Base-by-base conservation (phyloP, 495 filamentous ascomycete species). In the Lepidopterella palustris region DNA sequence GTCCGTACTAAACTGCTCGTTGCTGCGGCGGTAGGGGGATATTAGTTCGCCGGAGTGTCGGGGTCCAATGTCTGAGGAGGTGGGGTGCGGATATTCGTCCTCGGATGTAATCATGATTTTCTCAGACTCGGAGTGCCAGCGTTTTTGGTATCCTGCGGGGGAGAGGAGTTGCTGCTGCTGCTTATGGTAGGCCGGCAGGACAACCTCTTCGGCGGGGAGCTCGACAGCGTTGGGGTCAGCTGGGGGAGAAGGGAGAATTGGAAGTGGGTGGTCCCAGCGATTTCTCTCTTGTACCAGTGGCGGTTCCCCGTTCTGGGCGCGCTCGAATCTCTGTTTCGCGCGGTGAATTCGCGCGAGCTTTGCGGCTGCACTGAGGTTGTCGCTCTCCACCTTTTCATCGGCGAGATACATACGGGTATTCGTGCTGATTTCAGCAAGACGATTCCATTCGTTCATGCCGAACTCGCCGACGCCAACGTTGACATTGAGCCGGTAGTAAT, bases 401-500 rank as follows among this genome's bases (percentile, higher is more conserved):
- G 76, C 73, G n/a, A 97, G 80, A 69, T 97, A 98, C 55, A 83
- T 82, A 42, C 87, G 81, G 0, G 93, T 97, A 69, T 85, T 89
- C 32, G 90, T 96, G 73, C 87, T 91, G 72, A 98, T 97, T 42
- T 97, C 92, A 29, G 87, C 85, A 13, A 98, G 77, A 4, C 93
- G 84, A 68, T 89, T 84, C 92, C 93, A 98, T 69, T 97, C 93
- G 70, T 97, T 97, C 89, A 98, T 96, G 50, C 89, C 92, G 70
- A 97, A 97, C 68, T 98, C 95, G 42, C 93, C 93, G 23, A 98
- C 95, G 0, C 93, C 95, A 4, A 96, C 87, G 68, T 97, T 92
- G 24, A 97, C 93, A 61, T 98, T 98, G 25, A 96, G 79, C n/a
- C 93, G 87, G 73, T 90, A 95, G 79, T 98, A 98, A 71, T 96